Evolutionary conservation across 306 rosid genomes (phyloP), one percentile per base, ranked within the genome.

Genomic region (Benincasa hispida): DNA sequence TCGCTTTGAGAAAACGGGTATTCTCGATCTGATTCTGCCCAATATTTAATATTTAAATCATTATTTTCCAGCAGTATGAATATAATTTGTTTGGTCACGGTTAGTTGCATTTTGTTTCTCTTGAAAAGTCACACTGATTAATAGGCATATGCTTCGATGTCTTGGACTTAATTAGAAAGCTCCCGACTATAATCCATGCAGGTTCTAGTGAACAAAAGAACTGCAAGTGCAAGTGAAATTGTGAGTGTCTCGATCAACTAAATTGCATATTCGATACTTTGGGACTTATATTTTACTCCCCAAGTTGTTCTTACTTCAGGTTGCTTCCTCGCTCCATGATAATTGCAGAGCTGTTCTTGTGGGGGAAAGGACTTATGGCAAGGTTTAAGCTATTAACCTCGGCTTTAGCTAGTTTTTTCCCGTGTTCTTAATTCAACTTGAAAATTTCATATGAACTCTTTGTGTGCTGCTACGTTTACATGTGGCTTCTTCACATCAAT

Each of bases 181-280:
- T 81, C 79, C 48, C 79, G 76, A 75, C 65, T 53, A 60, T 18
- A 30, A 19, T 65, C 84, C 78, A 77, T 84, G 83, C 96, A 94
- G 98, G 89, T 94, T 83, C 86, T 94, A 82, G 97, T 94, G 83
- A 94, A 94, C 82, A 87, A 85, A 72, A 90, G 83, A 77, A 94
- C 98, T 83, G 99, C 98, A 7, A 94, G 97, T 84, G 96, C 99
- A 41, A 92, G 98, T 85, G 98, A 94, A 94, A 94, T 94, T 73
- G 98, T 94, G 82, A 89, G 98, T 58, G 62, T 65, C 84, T 83
- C 19, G 74, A 19, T 80, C 77, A 79, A 72, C 76, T 54, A 63
- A 48, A 76, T 45, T 28, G 19, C 78, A 21, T 65, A 15, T 45
- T 75, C 59, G 70, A 56, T 84, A 65, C 77, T 77, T 77, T 78